Evolutionary conservation across 305 asterid genomes (phyloP).

Genomic region (Fraxinus nigra): DNA sequence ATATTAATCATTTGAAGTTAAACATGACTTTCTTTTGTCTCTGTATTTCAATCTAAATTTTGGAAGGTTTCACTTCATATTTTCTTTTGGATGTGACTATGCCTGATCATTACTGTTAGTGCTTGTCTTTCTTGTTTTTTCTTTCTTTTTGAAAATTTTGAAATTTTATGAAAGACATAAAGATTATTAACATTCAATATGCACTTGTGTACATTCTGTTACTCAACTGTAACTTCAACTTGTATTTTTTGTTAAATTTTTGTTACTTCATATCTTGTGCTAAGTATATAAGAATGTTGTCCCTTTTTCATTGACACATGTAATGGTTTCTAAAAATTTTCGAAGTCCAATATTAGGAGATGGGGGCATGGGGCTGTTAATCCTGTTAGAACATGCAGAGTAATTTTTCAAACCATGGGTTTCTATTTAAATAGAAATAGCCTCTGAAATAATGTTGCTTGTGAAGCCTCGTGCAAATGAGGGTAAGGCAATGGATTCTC

Average conservation of each 20-base stretch:
- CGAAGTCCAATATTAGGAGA: neutral
- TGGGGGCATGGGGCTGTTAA: neutral
- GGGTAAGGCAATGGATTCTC: no score
- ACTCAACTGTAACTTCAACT: neutral
- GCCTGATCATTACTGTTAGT: neutral
- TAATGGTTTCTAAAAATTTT: no score
- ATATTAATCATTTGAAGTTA: neutral
- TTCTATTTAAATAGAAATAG: no score
- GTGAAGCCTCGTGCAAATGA: no score
- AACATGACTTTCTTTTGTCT: neutral
- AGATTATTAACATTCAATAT: no score
- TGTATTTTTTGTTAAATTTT: neutral
- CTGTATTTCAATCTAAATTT: conserved; percentile 10
- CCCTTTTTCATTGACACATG: neutral
- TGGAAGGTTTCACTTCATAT: conserved; percentile 8
- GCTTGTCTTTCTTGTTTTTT: neutral
- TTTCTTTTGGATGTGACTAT: neutral
- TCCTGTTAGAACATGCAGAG: neutral
- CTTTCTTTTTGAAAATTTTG: neutral
- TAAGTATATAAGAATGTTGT: neutral
- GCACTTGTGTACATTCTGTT: neutral
- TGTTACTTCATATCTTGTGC: neutral
- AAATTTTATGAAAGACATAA: no score
- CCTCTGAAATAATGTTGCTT: no score
- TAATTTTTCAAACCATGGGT: no score